phyloP scores from a whole-genome alignment of 495 filamentous ascomycete genomes.

The Hypoxylon lenormandii region DNA sequence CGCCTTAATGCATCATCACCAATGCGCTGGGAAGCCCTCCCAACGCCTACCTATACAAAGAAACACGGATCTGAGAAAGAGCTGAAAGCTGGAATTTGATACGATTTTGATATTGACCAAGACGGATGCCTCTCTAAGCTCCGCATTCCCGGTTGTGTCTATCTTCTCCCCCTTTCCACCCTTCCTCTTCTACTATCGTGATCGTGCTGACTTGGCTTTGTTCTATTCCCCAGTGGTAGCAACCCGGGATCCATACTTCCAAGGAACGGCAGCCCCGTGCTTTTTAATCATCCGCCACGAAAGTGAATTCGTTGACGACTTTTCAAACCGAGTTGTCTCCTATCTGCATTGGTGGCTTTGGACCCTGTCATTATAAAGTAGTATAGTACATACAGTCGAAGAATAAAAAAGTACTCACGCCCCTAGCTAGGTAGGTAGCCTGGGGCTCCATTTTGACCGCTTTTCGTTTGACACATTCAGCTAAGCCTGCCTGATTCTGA shows the following conservation, averaged over 20 bases:
- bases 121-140: slow-evolving; percentile 21
- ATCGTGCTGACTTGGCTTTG: slow-evolving; percentile 7
- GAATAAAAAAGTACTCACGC: slow-evolving; percentile 29
- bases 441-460: slow-evolving; percentile 16
- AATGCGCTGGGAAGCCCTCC: not conserved
- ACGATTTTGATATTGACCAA: slow-evolving; percentile 37
- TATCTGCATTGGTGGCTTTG: slow-evolving; percentile 28
- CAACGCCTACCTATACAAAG: not conserved
- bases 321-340: slow-evolving; percentile 11
- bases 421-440: slow-evolving; percentile 4
- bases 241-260: slow-evolving; percentile 8
- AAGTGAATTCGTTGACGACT: slow-evolving; percentile 12
- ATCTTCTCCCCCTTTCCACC: not conserved
- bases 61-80: not conserved
- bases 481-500: slow-evolving; percentile 5
- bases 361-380: slow-evolving; percentile 43
- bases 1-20: not conserved
- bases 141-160: slow-evolving; percentile 19
- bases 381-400: slow-evolving; percentile 49
- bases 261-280: slow-evolving; percentile 20
- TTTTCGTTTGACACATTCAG: slow-evolving; percentile 13
- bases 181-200: slow-evolving; percentile 23
- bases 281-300: slow-evolving; percentile 21
- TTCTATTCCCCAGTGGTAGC: slow-evolving; percentile 11
- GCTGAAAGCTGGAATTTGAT: slow-evolving; percentile 21